Conservation (phyloP, 2,329 filamentous ascomycete species). For the Alternaria sp. region DNA sequence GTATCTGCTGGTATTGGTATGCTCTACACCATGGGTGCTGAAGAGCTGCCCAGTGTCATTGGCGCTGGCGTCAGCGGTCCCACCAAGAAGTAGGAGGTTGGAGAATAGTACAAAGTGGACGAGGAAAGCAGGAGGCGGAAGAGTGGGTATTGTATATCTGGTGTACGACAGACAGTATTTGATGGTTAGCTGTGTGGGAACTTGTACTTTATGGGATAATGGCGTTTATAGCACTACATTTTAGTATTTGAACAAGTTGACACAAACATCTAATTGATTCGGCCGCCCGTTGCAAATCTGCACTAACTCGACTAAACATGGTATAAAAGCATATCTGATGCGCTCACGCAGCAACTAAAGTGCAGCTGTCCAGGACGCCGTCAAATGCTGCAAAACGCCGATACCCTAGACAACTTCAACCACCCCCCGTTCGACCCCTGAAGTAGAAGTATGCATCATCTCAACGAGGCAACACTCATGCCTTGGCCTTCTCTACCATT, state of each 20-base stretch:
- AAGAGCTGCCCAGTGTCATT: conserved; percentile 92
- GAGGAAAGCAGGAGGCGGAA: neutral
- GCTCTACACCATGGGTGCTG: conserved; percentile 83
- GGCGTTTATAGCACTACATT: conserved; percentile 48
- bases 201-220: conserved; percentile 33
- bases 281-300: neutral
- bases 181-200: conserved; percentile 26
- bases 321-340: neutral
- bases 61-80: conserved; percentile 88
- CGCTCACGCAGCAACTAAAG: conserved; percentile 5
- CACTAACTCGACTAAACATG: neutral
- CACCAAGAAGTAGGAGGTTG: conserved; percentile 48
- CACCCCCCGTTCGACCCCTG: neutral
- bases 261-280: neutral
- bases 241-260: conserved; percentile 24
- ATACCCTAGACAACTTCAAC: neutral
- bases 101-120: conserved; percentile 36
- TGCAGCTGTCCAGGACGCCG: conserved; percentile 14
- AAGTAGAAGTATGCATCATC: conserved; percentile 3
- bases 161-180: conserved; percentile 38
- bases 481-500: conserved; percentile 21
- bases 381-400: conserved; percentile 16
- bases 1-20: conserved; percentile 77
- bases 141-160: conserved; percentile 38
- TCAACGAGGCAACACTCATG: neutral